Conservation (phyloP, 1,284 basidiomycete genomes). For the Takashimella tepidaria region DNA sequence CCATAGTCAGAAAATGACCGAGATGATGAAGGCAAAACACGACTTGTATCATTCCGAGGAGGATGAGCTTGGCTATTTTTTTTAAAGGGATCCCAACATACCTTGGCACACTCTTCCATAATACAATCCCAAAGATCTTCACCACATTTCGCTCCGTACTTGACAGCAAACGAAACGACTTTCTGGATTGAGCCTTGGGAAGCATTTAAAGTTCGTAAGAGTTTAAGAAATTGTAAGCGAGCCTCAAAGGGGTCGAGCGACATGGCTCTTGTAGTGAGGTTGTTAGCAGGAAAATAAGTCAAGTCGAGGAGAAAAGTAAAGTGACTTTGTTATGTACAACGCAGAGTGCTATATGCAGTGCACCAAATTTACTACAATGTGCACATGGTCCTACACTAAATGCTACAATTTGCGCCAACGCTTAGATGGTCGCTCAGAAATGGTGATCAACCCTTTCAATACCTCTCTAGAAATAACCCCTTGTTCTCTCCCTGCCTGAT, state of each 20-base stretch:
- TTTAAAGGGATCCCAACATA: conserved; percentile 34
- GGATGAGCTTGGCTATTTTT: not conserved
- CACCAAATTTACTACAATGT: not conserved
- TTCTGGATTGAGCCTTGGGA: conserved; percentile 88
- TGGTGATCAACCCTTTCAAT: not conserved
- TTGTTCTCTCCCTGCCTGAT: not conserved
- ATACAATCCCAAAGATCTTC: conserved; percentile 95
- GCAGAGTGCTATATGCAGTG: too few relatives aligned
- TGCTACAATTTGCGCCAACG: conserved; percentile 4
- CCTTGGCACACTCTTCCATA: conserved; percentile 81
- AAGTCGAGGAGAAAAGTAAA: not conserved
- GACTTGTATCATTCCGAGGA: too few relatives aligned
- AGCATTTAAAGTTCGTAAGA: conserved; percentile 70
- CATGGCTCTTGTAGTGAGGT: conserved; percentile 15
- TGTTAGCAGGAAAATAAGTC: not conserved
- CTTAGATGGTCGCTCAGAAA: conserved; percentile 4
- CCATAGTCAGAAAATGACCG: too few relatives aligned
- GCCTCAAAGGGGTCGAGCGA: conserved; percentile 86
- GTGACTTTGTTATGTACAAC: too few relatives aligned
- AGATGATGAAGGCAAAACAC: too few relatives aligned
- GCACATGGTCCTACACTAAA: not conserved
- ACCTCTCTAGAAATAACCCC: not conserved
- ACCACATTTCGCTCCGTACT: conserved; percentile 72
- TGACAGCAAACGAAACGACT: conserved; percentile 77
- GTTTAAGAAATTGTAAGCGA: conserved; percentile 72